Base-by-base conservation (phyloP, 345 rosid species). In the Capsella bursapastoris region DNA sequence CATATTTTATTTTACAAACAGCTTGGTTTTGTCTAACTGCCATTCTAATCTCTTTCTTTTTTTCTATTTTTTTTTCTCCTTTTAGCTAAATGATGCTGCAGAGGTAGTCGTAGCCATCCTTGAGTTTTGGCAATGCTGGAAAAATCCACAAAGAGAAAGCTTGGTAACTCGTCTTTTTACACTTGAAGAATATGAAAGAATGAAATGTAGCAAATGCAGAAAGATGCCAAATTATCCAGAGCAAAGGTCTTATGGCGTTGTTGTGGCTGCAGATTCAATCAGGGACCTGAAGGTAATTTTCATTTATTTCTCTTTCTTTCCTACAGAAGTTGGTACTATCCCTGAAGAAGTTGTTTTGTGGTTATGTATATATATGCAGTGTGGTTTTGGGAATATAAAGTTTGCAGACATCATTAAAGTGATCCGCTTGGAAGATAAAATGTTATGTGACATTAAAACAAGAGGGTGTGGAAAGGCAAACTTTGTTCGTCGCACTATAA, bases 281-380 rank as follows among this genome's bases (percentile, higher is more conserved):
- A 67, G 74, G 59, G 73, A 75, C 31, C 18, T 75, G 14, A 75
- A 75, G 49, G 79, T 68, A 67, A 25, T 48, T n/a, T 57, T 48
- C 18, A 25, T 32, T 45, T 34, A 7, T 73, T 34, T 45, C n/a
- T 8, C 1, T 50, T 13, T 22, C n/a, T 35, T 7, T 22, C 14
- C 11, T 44, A 52, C 18, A 35, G 37, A 28, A 53, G 8, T 29
- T 5, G 31, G 69, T 45, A 32, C 6, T 6, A 48, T 11, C 7
- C 16, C 35, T 51, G 22, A 25, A 35, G 12, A 13, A 8, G 25
- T 4, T 66, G 37, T 7, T 48, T 3, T 15, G 44, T 67, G 48
- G n/a, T 35, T 38, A 31, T 18, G 43, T 38, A 15, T 16, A 10
- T 44, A 4, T 13, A 16, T 31, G 45, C 56, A 70, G 73, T 31